These are phyloP conservation scores for Calonectria hongkongensis DNA, from an alignment of 2,329 filamentous ascomycete genomes.

Conservation along the genomic window DNA sequence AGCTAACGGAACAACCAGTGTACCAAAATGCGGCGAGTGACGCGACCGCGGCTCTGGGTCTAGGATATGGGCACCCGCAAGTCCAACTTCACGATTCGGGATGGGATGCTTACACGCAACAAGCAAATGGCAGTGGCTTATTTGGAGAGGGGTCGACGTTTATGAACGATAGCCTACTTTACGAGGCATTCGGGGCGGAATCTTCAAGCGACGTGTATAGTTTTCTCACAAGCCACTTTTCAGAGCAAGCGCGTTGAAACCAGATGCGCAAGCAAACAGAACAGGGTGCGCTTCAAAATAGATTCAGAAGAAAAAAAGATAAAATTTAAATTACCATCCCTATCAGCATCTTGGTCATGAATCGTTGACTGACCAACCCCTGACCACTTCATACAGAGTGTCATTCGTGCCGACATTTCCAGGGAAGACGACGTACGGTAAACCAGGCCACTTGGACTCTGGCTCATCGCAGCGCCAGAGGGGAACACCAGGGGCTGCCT, in stretches of 20 bases:
- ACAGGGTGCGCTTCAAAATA: too few relatives aligned
- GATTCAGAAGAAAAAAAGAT: background rate
- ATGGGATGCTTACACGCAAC: conserved; percentile 32
- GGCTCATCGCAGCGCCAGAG: conserved; percentile 75
- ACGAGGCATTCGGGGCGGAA: conserved; percentile 54
- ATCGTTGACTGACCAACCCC: conserved; percentile 37
- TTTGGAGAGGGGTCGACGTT: conserved; percentile 46
- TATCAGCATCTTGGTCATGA: background rate
- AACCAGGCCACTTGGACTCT: conserved; percentile 68
- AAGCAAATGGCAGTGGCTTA: conserved; percentile 15
- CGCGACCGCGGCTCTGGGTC: background rate
- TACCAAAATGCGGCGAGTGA: conserved; percentile 11
- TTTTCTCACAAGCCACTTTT: conserved; percentile 38
- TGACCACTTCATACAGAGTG: conserved; percentile 45
- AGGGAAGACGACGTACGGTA: conserved; percentile 65
- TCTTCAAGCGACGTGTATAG: conserved; percentile 42
- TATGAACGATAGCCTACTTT: conserved; percentile 37
- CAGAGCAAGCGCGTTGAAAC: background rate
- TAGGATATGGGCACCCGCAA: conserved; percentile 22
- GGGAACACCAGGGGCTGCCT: conserved; percentile 74
- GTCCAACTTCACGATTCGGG: conserved; percentile 22
- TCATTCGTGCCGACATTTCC: conserved; percentile 48
- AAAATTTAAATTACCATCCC: background rate
- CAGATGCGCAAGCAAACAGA: too few relatives aligned
- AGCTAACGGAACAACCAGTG: background rate